Base-by-base conservation (phyloP, 225 moss, liverwort and hornwort genomes). In the Straminergon stramineum region DNA sequence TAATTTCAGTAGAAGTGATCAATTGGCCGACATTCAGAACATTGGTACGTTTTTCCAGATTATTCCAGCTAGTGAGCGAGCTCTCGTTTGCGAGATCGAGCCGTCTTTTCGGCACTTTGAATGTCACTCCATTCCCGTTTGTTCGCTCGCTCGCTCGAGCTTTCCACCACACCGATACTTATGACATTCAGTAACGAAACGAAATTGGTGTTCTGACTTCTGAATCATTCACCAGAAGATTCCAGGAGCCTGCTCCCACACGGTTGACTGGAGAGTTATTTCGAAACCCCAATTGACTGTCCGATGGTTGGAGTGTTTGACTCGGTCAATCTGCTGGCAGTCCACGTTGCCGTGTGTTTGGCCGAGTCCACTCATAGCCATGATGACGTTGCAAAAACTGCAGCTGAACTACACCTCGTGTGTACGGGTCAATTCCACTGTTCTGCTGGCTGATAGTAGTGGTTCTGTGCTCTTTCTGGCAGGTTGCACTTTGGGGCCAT, bases 291-390 rank as follows among this genome's bases (percentile, higher is more conserved):
- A 26, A 28, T 58, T 61, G 41, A 81, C 39, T 17, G 48, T 48
- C 48, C 48, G 74, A 31, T 43, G 80, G 68, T 76, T 87, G 85
- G 92, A 85, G 88, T 52, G 55, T 87, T 87, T 88, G 92, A 90
- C 90, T 60, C 55, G 75, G 83, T 89, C 84, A 73, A 71, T 24
- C 74, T 48, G 48, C 9, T n/a, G 77, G 2, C 17, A 57, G 21
- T 71, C 31, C 87, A 48, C 32, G 74, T 37, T 63, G 77, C 41
- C 23, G 9, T 41, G 28, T 7, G 19, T 35, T 84, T 76, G 90
- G 90, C 88, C 82, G 84, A 81, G 55, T 82, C 69, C 85, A 75
- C 69, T 88, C 56, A 61, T 11, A 15, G 30, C 84, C 83, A 12
- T 21, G 87, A 83, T 83, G 82, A 48, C 32, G 88, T 86, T 65